Base-by-base conservation (phyloP, 768 basidiomycete genomes). In the Dioszegia hungarica region DNA sequence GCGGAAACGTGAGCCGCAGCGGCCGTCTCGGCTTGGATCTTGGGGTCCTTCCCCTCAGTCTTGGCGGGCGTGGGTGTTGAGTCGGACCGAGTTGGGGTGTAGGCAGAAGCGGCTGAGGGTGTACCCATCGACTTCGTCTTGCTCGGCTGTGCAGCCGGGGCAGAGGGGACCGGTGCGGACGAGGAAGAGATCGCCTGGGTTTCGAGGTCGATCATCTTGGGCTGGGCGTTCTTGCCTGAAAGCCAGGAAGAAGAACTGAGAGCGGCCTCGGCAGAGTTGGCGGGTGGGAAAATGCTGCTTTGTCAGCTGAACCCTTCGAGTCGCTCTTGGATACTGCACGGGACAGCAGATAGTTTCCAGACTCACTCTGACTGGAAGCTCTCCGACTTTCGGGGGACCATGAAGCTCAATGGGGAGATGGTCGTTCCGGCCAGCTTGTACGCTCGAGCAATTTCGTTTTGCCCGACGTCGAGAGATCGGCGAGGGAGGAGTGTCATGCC, bases 401-500 rank as follows among this genome's bases (percentile, higher is more conserved):
- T 89, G 78, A 97, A 99, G 0, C 86, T 85, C 67, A 99, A 87
- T 17, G 94, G 89, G 74, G 98, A 93, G 56, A 99, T 83, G 31
- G 80, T 80, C 20, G 77, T 78, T 2, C 82, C 84, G 15, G 84
- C 80, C 19, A 94, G 82, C 77, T 98, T 99, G 82, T 89, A 97
- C 0, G 88, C 90, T 27, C 91, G 82, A 1, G 90, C 93, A 64
- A 98, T 95, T 76, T 98, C 95, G 75, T 92, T 94, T 50, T 97
- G 90, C 34, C 82, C 78, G 22, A 95, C 87, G 72, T 83, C 90
- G 68, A 98, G 83, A 0, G 89, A 86, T 45, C 92, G 88, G 33
- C 93, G 84, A 12, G 95, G 95, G 39, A 95, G 82, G 86, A 98
- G 92, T 74, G 88, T 90, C 85, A 98, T 89, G 12, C 95, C 95